phyloP scores from a whole-genome alignment of 371 early-diverging fungal genomes.

The Sporodiniella umbellata region DNA sequence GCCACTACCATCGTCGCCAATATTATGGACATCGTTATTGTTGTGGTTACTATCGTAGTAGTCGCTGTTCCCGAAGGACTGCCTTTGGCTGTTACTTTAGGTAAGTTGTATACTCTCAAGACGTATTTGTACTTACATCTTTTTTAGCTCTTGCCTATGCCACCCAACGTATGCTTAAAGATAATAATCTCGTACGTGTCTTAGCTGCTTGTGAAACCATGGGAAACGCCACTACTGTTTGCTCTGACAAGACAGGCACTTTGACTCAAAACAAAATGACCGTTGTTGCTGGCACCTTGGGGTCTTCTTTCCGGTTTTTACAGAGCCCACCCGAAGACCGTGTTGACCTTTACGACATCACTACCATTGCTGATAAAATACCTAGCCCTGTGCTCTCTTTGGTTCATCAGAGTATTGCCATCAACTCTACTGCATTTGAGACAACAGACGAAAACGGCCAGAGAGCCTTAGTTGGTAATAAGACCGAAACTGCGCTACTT shows the following conservation, averaged over 20 bases:
- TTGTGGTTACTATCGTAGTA: slow-evolving; percentile 72
- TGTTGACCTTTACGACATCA: slow-evolving; percentile 34
- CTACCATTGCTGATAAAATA: slow-evolving; percentile 21
- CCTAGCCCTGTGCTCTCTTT: slow-evolving; percentile 36
- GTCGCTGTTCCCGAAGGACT: slow-evolving; percentile 84
- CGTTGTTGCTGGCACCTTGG: slow-evolving; percentile 70
- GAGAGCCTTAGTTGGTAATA: slow-evolving; percentile 69
- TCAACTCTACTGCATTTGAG: slow-evolving; percentile 86
- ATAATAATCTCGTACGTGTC: slow-evolving; percentile 89
- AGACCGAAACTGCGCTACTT: slow-evolving; percentile 88
- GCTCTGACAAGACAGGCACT: slow-evolving; percentile 92
- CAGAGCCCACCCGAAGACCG: slow-evolving; percentile 29
- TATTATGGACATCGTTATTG: slow-evolving; percentile 66
- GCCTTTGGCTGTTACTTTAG: slow-evolving; percentile 72
- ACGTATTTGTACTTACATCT: not conserved
- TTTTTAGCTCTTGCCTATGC: slow-evolving; percentile 71
- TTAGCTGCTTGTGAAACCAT: slow-evolving; percentile 92
- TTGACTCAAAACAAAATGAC: slow-evolving; percentile 91
- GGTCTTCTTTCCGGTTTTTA: slow-evolving; percentile 39
- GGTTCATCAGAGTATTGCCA: slow-evolving; percentile 60
- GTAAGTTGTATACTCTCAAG: slow-evolving; percentile 12
- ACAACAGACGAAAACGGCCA: slow-evolving; percentile 60
- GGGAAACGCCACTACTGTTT: slow-evolving; percentile 91
- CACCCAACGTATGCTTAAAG: slow-evolving; percentile 80
- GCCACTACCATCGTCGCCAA: slow-evolving; percentile 44